A percentile compares a stretch with the other conserved stretches of the same genome.
Evolutionary conservation across 805 yeast genomes (phyloP).

Genomic region (Cyberlindnera xishuangbannaensis): DNA sequence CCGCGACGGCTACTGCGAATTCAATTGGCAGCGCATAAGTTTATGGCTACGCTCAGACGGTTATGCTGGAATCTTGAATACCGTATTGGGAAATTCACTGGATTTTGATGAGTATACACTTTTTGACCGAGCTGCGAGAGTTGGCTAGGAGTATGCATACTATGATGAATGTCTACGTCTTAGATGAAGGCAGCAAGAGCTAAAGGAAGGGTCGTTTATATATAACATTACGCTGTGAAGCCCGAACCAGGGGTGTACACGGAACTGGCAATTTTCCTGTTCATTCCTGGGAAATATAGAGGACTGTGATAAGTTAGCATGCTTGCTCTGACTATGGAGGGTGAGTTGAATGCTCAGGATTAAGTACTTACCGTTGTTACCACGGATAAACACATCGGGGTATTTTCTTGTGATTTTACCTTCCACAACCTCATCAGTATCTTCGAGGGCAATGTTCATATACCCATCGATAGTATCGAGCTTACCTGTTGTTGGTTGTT

Average conservation of each 20-base stretch:
- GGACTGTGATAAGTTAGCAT: slow-evolving; percentile 16
- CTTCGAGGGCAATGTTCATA: slow-evolving; percentile 88
- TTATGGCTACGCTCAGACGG: slow-evolving; percentile 2
- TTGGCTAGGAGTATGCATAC: too few species aligned
- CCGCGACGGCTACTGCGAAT: slow-evolving; percentile 2
- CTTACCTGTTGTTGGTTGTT: slow-evolving; percentile 29
- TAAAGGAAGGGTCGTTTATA: too few species aligned
- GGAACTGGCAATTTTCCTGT: background rate
- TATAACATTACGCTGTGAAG: too few species aligned
- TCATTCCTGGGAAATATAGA: slow-evolving; percentile 23
- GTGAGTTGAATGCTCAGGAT: background rate
- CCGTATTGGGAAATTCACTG: background rate
- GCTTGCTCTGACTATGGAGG: too few species aligned
- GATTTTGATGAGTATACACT: background rate
- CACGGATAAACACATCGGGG: slow-evolving; percentile 82
- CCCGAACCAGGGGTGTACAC: too few species aligned
- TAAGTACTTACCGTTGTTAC: slow-evolving; percentile 73
- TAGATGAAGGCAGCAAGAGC: too few species aligned
- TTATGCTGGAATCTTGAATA: slow-evolving; percentile 9
- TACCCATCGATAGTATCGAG: slow-evolving; percentile 92
- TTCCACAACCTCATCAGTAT: slow-evolving; percentile 59
- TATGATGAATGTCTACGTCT: too few species aligned
- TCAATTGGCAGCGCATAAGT: slow-evolving; percentile 18
- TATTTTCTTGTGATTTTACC: slow-evolving; percentile 45
- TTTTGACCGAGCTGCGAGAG: too few species aligned